Evolutionary conservation across 306 rosid genomes (phyloP), one percentile per base, ranked within the genome.

Genomic region (Quercus ilex): DNA sequence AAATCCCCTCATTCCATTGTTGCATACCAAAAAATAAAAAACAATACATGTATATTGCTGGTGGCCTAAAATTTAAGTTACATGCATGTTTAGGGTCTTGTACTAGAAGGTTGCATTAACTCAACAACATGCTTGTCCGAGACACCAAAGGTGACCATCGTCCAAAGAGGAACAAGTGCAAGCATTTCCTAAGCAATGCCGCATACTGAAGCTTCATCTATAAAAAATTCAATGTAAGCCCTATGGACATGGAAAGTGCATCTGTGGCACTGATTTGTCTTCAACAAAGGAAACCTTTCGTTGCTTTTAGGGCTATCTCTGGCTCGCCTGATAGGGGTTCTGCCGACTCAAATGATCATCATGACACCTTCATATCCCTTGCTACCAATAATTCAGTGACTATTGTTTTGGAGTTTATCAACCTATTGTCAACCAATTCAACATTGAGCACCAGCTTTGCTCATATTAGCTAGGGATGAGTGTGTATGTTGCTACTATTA

Each of bases 171-270:
- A 65, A 43, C 86, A 10, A 91, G 92, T 57, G 81, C 83, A 15
- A 84, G 91, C 77, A 71, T 91, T 6, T 91, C 68, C 26, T 88
- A 3, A 88, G 83, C 87, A 91, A 89, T 13, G 85, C 86, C 2
- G 90, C 93, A 0, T 89, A 89, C 46, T 35, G 93, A 4, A 65
- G 58, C 21, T 89, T 88, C 84, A 67, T 91, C 3, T 56, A 74
- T 20, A 12, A 80, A 1, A 86, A 91, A 35, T 91, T 91, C 75
- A 55, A 85, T 1, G 77, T 86, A 10, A 80, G 89, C 23, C 41
- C 92, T 0, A 85, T 89, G 0, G 93, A 89, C 77, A 86, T 86
- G 87, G 82, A 86, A 65, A 86, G 76, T 72, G 91, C 92, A 0
- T 62, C 88, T 0, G 93, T 89, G 26, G 93, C 96, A 0, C 81